A percentile compares a stretch with the other conserved stretches of the same genome.
Evolutionary conservation across 1,284 basidiomycete genomes (phyloP).

Genomic region (Fistulina hepatica): DNA sequence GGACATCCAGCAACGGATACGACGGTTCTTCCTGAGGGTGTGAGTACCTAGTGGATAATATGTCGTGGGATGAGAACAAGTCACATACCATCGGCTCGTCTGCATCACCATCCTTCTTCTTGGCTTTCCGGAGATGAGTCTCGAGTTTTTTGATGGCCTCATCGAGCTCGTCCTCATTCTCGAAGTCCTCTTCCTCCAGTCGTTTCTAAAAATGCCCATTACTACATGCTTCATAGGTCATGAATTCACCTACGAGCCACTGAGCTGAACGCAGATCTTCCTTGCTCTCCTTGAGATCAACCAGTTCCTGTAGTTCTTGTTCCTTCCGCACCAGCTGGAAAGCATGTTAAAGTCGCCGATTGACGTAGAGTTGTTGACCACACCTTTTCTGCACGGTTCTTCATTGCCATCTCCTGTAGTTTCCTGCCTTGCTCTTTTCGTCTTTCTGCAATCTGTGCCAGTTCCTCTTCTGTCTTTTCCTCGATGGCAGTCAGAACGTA

Average conservation of each 20-base stretch:
- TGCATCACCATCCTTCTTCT: slow-evolving; percentile 63
- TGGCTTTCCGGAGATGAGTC: slow-evolving; percentile 48
- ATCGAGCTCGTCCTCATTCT: slow-evolving; percentile 55
- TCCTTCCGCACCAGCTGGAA: slow-evolving; percentile 68
- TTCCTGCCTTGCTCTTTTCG: slow-evolving; percentile 79
- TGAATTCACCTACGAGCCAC: slow-evolving; percentile 50
- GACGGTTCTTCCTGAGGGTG: slow-evolving; percentile 78
- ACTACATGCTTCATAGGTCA: not conserved
- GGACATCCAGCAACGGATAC: slow-evolving; percentile 85
- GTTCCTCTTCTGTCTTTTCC: slow-evolving; percentile 89
- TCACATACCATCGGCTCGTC: slow-evolving; percentile 41
- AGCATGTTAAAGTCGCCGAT: slow-evolving; percentile 1
- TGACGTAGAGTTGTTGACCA: slow-evolving; percentile 7
- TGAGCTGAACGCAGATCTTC: slow-evolving; percentile 64
- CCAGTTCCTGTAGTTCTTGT: slow-evolving; percentile 66
- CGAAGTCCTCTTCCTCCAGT: slow-evolving; percentile 66
- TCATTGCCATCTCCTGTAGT: slow-evolving; percentile 88
- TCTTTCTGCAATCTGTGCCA: slow-evolving; percentile 68
- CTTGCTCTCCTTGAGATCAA: slow-evolving; percentile 55
- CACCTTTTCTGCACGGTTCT: slow-evolving; percentile 79
- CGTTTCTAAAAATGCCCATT: slow-evolving; percentile 35
- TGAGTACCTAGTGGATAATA: slow-evolving; percentile 9
- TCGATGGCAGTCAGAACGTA: slow-evolving; percentile 59
- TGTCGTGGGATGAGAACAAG: slow-evolving; percentile 5
- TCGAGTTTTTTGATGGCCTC: slow-evolving; percentile 74